These are phyloP conservation scores for Leishmania mexicana DNA, from an alignment of 208 protist species.

Conservation along the genomic window DNA sequence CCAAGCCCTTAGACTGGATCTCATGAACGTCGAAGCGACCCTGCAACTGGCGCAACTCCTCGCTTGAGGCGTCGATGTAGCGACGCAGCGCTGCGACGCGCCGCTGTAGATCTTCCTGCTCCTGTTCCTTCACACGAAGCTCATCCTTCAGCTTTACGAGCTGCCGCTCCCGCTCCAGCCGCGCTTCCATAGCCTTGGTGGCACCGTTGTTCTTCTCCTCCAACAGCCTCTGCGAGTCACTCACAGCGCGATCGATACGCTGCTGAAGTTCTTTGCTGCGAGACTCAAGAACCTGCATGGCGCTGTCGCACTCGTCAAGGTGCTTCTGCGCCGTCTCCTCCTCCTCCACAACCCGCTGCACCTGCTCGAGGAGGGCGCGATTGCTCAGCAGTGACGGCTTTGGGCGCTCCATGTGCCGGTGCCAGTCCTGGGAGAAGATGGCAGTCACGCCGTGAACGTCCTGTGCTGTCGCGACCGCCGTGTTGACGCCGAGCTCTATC, in stretches of 20 bases:
- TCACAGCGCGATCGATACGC: constrained; percentile 53
- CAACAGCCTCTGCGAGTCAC: constrained; percentile 69
- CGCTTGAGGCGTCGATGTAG: constrained; percentile 51
- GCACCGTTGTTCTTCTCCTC: constrained; percentile 54
- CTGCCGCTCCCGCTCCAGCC: constrained; percentile 34
- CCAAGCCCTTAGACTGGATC: constrained; percentile 45
- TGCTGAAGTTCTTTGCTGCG: constrained; percentile 68
- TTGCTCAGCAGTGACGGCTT: constrained; percentile 73
- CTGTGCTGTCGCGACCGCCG: constrained; percentile 39
- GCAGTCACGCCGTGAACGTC: constrained; percentile 51
- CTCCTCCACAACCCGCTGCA: constrained; percentile 62
- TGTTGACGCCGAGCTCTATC: constrained; percentile 55
- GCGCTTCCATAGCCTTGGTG: constrained; percentile 39
- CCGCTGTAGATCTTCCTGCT: constrained; percentile 78
- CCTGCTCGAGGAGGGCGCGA: constrained; percentile 53
- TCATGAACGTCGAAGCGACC: constrained; percentile 48
- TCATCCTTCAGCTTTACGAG: constrained; percentile 59
- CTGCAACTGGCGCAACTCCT: constrained; percentile 66
- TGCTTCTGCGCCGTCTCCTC: constrained; percentile 51
- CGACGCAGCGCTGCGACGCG: constrained; percentile 70
- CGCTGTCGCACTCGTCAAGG: constrained; percentile 49
- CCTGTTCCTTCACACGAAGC: constrained; percentile 50
- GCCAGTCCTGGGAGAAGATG: constrained; percentile 53
- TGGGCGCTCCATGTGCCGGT: constrained; percentile 29
- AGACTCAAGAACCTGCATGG: constrained; percentile 54